Evolutionary conservation across 352 stramenopile species (phyloP).

Genomic region (Globisporangium sylvaticum): DNA sequence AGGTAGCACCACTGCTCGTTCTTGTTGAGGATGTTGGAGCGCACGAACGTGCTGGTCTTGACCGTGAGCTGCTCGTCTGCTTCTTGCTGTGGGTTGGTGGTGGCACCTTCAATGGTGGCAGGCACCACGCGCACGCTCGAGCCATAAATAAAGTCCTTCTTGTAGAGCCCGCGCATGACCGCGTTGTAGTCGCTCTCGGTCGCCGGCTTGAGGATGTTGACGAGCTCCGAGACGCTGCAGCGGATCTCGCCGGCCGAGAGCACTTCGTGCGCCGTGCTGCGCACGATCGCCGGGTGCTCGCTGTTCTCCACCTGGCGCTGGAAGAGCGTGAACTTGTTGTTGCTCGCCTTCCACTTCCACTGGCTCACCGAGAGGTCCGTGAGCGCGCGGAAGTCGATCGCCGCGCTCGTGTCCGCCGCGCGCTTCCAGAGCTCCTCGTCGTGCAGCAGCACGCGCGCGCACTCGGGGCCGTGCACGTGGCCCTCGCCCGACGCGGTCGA

Average conservation of each 20-base stretch:
- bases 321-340: slow-evolving; percentile 18
- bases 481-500: not conserved
- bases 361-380: slow-evolving; percentile 12
- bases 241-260: slow-evolving; percentile 13
- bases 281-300: not conserved
- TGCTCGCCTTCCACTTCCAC: slow-evolving; percentile 20
- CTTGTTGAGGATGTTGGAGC: slow-evolving; percentile 8
- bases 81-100: slow-evolving; percentile 18
- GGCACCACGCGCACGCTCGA: slow-evolving; percentile 33
- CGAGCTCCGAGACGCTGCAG: slow-evolving; percentile 17
- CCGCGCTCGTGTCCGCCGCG: slow-evolving; percentile 2
- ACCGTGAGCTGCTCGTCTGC: slow-evolving; percentile 9
- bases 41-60: slow-evolving; percentile 20
- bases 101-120: not conserved
- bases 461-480: slow-evolving; percentile 1
- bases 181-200: slow-evolving; percentile 34
- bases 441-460: slow-evolving; percentile 10
- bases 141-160: slow-evolving; percentile 44
- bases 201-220: slow-evolving; percentile 16
- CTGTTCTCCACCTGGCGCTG: slow-evolving; percentile 6
- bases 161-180: slow-evolving; percentile 36
- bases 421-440: slow-evolving; percentile 15
- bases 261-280: slow-evolving; percentile 12
- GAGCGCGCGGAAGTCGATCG: slow-evolving; percentile 14
- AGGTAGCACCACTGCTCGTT: slow-evolving; percentile 19